Base-by-base conservation (phyloP, 192 early-diverging fungal species). In the Backusella circina region DNA sequence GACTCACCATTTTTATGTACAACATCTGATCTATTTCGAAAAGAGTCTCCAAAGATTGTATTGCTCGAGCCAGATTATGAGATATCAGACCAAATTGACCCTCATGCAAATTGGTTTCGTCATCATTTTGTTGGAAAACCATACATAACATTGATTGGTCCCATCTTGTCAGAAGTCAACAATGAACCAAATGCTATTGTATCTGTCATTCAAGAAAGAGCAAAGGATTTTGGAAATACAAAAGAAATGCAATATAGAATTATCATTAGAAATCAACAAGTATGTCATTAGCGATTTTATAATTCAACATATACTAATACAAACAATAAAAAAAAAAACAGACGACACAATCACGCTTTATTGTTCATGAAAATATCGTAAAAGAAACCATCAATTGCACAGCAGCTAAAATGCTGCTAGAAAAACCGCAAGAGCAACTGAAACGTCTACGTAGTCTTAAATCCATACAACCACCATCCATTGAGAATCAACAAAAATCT, bases 181-280 rank as follows among this genome's bases (percentile, higher is more conserved):
- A 38, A 39, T n/a, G 37, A 21, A 16, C 33, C 41, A 9, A 23
- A 54, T 38, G 70, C 28, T 16, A 71, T 54, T 30, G 39, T 78
- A 47, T 71, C 71, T 2, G 54, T 70, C 0, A 65, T 73, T 32
- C 66, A 66, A 30, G 70, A 77, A 26, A 26, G 65, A n/a, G 71
- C 65, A 16, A 77, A 44, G 67, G 70, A 77, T 2, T 67, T 67
- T 35, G 75, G 61, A 32, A 71, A 64, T 77, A 18, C 61, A 15
- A 30, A 71, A 12, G 72, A 69, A 3, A 30, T 35, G 9, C 76
- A 78, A 57, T 82, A 72, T 44, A 73, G 77, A 8, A 57, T 82
- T 23, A 78, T 78, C 6, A 77, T 78, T 36, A 68, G 80, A 38
- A 73, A 41, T 28, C 71, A 72, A 57, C 67, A 75, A 33, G 79